Percentiles rank a stretch among this genome's conserved stretches.
Evolutionary conservation across 2,329 filamentous ascomycete species (phyloP).

Genomic region (Diaporthe destruens): DNA sequence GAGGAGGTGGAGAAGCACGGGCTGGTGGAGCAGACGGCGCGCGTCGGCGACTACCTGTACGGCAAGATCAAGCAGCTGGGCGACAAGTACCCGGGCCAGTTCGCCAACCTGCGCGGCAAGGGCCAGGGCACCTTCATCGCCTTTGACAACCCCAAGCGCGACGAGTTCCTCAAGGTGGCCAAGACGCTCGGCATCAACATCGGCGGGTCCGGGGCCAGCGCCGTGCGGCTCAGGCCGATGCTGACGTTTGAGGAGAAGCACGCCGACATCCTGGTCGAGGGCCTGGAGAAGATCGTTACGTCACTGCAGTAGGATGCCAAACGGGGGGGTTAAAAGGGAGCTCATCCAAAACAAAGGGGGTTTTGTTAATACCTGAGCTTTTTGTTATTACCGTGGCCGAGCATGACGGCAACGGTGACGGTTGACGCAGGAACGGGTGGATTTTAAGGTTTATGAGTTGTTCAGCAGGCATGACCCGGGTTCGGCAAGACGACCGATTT

Average conservation of each 20-base stretch:
- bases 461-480: constrained; percentile 16
- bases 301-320: constrained; percentile 46
- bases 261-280: constrained; percentile 85
- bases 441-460: constrained; percentile 33
- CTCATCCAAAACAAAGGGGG: not conserved
- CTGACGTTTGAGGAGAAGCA: constrained; percentile 93
- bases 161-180: constrained; percentile 82
- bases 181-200: constrained; percentile 89
- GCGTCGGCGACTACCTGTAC: constrained; percentile 84
- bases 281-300: constrained; percentile 79
- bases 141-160: constrained; percentile 85
- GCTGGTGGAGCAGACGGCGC: constrained; percentile 83
- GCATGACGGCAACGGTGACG: not conserved
- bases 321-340: too few species aligned
- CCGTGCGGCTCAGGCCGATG: constrained; percentile 89
- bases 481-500: constrained; percentile 1
- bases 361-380: not conserved
- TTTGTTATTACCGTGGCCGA: constrained; percentile 9
- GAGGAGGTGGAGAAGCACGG: constrained; percentile 81
- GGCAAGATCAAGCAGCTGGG: constrained; percentile 75
- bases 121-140: constrained; percentile 93
- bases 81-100: constrained; percentile 78
- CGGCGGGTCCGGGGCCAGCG: constrained; percentile 81
- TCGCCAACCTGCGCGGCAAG: constrained; percentile 88
- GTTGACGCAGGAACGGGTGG: constrained; percentile 29